A percentile compares a stretch with the other conserved stretches of the same genome.
These are phyloP conservation scores for Saccharomyces hybrid DNA, from an alignment of 1,139 yeast genomes.

Conservation along the genomic window DNA sequence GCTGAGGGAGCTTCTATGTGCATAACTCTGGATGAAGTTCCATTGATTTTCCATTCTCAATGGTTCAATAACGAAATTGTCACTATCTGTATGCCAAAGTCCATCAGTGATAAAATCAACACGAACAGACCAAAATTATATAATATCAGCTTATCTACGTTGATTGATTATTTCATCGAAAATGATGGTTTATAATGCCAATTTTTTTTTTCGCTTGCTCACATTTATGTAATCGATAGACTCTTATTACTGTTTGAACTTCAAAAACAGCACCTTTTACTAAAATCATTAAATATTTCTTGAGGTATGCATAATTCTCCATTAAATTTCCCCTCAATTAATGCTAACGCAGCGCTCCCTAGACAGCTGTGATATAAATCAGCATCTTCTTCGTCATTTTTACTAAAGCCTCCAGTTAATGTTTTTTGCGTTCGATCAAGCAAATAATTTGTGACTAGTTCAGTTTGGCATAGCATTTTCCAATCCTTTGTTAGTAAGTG, in stretches of 20 bases:
- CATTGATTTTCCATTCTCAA: constrained; percentile 15
- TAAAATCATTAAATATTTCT: neutral
- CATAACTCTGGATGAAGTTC: constrained; percentile 8
- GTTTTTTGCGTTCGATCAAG: constrained; percentile 54
- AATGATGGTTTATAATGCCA: neutral
- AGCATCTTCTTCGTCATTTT: constrained; percentile 55
- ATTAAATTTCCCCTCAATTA: constrained; percentile 34
- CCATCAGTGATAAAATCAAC: neutral
- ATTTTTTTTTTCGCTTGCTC: neutral
- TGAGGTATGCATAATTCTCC: constrained; percentile 28
- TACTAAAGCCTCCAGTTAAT: constrained; percentile 77
- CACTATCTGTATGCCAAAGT: constrained; percentile 8
- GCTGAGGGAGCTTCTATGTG: neutral
- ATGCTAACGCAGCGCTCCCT: constrained; percentile 50
- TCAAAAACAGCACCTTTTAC: neutral
- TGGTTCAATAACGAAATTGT: constrained; percentile 18
- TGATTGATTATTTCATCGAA: neutral
- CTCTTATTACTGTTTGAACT: no score
- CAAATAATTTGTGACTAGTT: constrained; percentile 38
- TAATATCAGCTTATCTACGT: neutral
- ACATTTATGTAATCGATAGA: neutral
- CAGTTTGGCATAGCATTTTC: constrained; percentile 34
- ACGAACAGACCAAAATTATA: neutral
- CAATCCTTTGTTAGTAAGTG: constrained; percentile 30
- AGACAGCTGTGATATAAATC: constrained; percentile 65